Evolutionary conservation across 139 green algal genomes (phyloP).

Genomic region (Chlorella vulgaris): DNA sequence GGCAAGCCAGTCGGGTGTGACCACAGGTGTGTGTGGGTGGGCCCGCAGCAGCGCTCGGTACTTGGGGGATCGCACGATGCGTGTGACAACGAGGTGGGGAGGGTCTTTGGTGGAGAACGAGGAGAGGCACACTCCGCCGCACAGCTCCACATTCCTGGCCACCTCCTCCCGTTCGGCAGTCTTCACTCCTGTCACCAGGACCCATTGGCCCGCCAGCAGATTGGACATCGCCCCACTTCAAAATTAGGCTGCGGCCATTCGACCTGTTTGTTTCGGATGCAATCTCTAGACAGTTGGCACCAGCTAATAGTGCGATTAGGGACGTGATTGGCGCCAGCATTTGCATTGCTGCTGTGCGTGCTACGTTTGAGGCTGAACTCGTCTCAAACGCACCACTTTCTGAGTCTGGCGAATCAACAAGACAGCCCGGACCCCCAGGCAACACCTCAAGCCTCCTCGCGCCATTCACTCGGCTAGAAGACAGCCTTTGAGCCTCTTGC

Average conservation of each 20-base stretch:
- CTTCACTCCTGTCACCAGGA: slow-evolving; percentile 35
- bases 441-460: too few relatives aligned
- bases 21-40: slow-evolving; percentile 25
- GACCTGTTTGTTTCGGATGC: too few relatives aligned
- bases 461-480: too few relatives aligned
- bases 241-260: too few relatives aligned
- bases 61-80: slow-evolving; percentile 27
- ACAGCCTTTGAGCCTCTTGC: too few relatives aligned
- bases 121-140: slow-evolving; percentile 16
- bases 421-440: too few relatives aligned
- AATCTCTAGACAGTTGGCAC: background rate
- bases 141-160: background rate
- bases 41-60: slow-evolving; percentile 27
- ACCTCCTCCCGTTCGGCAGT: slow-evolving; percentile 33
- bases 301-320: too few relatives aligned
- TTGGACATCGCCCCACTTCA: background rate
- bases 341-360: too few relatives aligned
- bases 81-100: slow-evolving; percentile 43
- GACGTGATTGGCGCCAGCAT: too few relatives aligned
- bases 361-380: too few relatives aligned
- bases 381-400: too few relatives aligned
- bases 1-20: slow-evolving; percentile 43
- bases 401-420: too few relatives aligned
- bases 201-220: slow-evolving; percentile 3
- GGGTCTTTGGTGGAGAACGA: slow-evolving; percentile 12